Evolutionary conservation across 495 filamentous ascomycete species (phyloP), one percentile per base, ranked within the genome.

Genomic region (Podospora comata): DNA sequence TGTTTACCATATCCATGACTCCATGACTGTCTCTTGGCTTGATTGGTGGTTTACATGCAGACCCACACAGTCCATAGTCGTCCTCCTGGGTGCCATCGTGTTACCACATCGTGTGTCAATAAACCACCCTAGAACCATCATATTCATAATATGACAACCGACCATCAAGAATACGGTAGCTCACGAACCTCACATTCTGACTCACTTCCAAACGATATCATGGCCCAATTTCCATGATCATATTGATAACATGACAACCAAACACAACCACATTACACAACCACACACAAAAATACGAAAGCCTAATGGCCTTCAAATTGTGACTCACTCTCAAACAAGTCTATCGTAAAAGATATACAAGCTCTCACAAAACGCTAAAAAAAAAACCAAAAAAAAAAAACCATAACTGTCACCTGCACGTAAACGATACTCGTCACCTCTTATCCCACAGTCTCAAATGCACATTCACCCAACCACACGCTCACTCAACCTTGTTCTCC

Each of bases 401-500:
- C 23, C 18, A 58, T 16, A 58, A 58, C 18, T n/a, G 7, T 6
- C 55, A 58, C 18, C n/a, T 23, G 23, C 18, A 9, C 23, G 15
- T 58, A 19, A 58, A 58, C 23, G 23, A 23, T 23, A 23, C 23
- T 23, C 23, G 23, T 5, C 2, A 9, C 26, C 9, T 16, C 15
- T 48, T 11, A 48, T 3, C 39, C 9, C 9, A 48, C 39, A 11
- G 15, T 48, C 15, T 48, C 39, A 48, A 48, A 23, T 23, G 23
- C 23, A 23, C 23, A 23, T 2, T 48, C 39, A 59, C 5, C 13
- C n/a, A 9, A 23, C 23, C 16, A 11, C 39, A 59, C 23, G 23
- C 23, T 64, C 53, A 58, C 54, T 13, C 57, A 44, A 20, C 28
- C 32, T 63, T 32, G 64, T 60, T 32, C 26, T 65, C 65, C 61